Percentiles rank a stretch among this genome's conserved stretches.
Evolutionary conservation across 768 basidiomycete species (phyloP).

Genomic region (Collybiopsis luxurians): DNA sequence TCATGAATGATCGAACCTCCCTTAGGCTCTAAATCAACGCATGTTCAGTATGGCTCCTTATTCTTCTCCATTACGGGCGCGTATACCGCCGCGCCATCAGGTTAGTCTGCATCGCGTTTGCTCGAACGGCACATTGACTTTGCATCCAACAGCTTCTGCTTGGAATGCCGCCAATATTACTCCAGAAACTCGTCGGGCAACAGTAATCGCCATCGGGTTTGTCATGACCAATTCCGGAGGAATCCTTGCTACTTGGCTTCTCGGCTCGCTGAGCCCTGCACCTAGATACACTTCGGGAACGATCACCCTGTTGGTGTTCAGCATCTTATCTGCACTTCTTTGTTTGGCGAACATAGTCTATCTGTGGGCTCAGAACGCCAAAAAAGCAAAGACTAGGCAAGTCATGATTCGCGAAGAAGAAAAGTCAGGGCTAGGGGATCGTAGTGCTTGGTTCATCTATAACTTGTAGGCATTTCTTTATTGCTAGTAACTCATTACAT

Average conservation of each 20-base stretch:
- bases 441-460: slow-evolving; percentile 29
- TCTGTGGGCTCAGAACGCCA: slow-evolving; percentile 20
- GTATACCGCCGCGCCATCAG: slow-evolving; percentile 49
- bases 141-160: slow-evolving; percentile 29
- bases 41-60: slow-evolving; percentile 50
- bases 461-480: slow-evolving; percentile 18
- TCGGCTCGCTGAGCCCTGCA: slow-evolving; percentile 34
- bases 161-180: slow-evolving; percentile 65
- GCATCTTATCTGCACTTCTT: slow-evolving; percentile 19
- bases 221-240: slow-evolving; percentile 60
- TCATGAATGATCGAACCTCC: not conserved
- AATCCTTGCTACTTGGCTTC: slow-evolving; percentile 60
- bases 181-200: slow-evolving; percentile 55
- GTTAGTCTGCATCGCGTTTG: no score
- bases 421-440: slow-evolving; percentile 21
- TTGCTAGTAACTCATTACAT: no score
- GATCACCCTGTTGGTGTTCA: slow-evolving; percentile 7
- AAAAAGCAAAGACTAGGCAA: slow-evolving; percentile 21
- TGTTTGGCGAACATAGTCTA: slow-evolving; percentile 20
- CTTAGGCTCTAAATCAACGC: slow-evolving; percentile 34
- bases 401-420: slow-evolving; percentile 17
- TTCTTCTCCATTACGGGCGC: slow-evolving; percentile 54
- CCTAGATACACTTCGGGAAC: slow-evolving; percentile 20
- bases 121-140: no score
- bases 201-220: slow-evolving; percentile 56